These are phyloP conservation scores for Clonostachys solani DNA, from an alignment of 2,329 filamentous ascomycete species.

Conservation along the genomic window DNA sequence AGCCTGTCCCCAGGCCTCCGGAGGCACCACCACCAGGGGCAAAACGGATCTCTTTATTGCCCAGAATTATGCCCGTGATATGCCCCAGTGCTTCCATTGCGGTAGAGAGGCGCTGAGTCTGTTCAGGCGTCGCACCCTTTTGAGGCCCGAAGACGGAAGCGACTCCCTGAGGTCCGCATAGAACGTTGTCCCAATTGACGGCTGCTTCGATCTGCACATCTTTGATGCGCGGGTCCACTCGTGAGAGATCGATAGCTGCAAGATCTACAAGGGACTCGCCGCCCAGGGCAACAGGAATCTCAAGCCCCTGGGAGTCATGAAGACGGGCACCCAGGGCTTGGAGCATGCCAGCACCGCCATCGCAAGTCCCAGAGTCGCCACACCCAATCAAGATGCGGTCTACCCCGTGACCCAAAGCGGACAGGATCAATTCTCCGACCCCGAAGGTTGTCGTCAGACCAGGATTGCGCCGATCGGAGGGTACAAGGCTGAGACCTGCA, in stretches of 20 bases:
- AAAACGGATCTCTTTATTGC: conserved; percentile 23
- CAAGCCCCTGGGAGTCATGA: conserved; percentile 25
- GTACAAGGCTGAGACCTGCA: conserved; percentile 45
- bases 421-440: conserved; percentile 41
- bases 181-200: conserved; percentile 46
- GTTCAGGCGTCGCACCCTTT: conserved; percentile 39
- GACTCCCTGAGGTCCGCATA: conserved; percentile 42
- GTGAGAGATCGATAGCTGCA: conserved; percentile 29
- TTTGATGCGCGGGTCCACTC: conserved; percentile 20
- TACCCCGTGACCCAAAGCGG: conserved; percentile 39
- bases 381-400: conserved; percentile 43
- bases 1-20: conserved; percentile 45
- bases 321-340: conserved; percentile 45
- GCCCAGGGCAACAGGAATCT: conserved; percentile 30
- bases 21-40: conserved; percentile 44
- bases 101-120: conserved; percentile 33
- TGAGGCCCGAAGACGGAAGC: conserved; percentile 46
- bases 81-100: conserved; percentile 36
- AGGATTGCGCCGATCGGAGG: conserved; percentile 34
- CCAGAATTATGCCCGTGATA: conserved; percentile 23
- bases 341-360: conserved; percentile 48
- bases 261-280: conserved; percentile 31
- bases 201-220: conserved; percentile 37
- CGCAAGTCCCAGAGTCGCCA: conserved; percentile 49
- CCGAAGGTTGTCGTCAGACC: conserved; percentile 44